Evolutionary conservation across 257 asterid genomes (phyloP), one percentile per base, ranked within the genome.

Genomic region (Echites panduratus): DNA sequence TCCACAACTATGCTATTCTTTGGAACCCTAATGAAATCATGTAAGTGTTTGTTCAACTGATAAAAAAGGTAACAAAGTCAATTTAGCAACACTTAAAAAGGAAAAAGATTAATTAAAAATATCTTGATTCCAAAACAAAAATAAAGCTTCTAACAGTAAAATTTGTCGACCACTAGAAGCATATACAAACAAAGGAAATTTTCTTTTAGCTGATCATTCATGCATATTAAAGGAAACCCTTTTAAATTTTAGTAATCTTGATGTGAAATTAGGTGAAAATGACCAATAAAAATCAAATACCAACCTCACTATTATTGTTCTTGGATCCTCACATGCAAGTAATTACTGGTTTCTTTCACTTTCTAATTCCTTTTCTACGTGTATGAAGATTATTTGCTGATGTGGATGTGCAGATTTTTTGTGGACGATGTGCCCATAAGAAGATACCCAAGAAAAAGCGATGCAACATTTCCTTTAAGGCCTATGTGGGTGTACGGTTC

Each of bases 341-440:
- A 41, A 41, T 77, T 50, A 59, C 58, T 49, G 35, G 7, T 70
- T 78, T 58, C 38, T 27, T 20, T 27, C 24, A 12, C 16, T 17
- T 62, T 40, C 52, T 10, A 13, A 52, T 66, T 26, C 47, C 27
- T 41, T 71, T 7, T n/a, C 41, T 66, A 16, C 58, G 35, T 63
- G 79, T 66, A 26, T 13, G 27, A 22, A 19, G 50, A 45, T 45
- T 48, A 40, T 75, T 13, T 52, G 4, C 27, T 48, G 79, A 71
- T 70, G 77, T 68, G 63, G 71, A 2, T 72, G 73, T 68, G 73
- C 81, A 92, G 98, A 85, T 92, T 85, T 83, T 88, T 84, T 32
- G 98, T 90, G 53, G 98, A 92, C 49, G 98, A 92, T 63, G 88
- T 90, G 70, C 98, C 98, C 9, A 88, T 92, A 19, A 82, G 98